phyloP scores from a whole-genome alignment of 441 rosid species.

The Populus hybrid region DNA sequence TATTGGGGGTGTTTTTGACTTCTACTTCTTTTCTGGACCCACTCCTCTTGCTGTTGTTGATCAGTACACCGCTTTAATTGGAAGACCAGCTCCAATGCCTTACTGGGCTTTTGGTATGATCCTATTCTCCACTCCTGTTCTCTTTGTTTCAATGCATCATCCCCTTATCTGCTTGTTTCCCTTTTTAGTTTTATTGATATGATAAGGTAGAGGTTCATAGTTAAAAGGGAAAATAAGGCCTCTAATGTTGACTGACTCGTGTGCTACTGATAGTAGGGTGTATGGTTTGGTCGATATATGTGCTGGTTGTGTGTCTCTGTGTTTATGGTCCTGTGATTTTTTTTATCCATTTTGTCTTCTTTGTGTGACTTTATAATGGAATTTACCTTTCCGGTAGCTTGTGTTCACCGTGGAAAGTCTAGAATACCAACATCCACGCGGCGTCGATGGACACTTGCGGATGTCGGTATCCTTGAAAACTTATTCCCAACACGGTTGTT shows the following conservation, averaged over 20 bases:
- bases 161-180: not conserved
- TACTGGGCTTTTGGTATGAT: slow-evolving; percentile 87
- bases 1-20: slow-evolving; percentile 92
- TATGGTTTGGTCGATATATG: not conserved
- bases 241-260: not conserved
- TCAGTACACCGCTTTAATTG: slow-evolving; percentile 77
- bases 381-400: not conserved
- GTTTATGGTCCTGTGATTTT: not conserved
- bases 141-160: not conserved
- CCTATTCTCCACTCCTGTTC: slow-evolving; percentile 9
- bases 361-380: slow-evolving; percentile 1
- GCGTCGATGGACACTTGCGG: too few species aligned
- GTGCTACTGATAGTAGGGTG: not conserved
- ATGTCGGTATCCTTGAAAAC: too few species aligned
- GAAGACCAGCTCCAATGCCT: slow-evolving; percentile 98
- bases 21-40: slow-evolving; percentile 84
- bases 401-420: not conserved
- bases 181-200: not conserved
- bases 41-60: slow-evolving; percentile 76
- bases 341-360: not conserved
- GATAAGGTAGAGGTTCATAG: too few species aligned
- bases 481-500: not conserved
- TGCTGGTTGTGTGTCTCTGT: not conserved
- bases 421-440: too few species aligned
- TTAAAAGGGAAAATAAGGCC: too few species aligned